Base-by-base conservation (phyloP, 2,329 filamentous ascomycete species). In the Leptographium wingfieldii region DNA sequence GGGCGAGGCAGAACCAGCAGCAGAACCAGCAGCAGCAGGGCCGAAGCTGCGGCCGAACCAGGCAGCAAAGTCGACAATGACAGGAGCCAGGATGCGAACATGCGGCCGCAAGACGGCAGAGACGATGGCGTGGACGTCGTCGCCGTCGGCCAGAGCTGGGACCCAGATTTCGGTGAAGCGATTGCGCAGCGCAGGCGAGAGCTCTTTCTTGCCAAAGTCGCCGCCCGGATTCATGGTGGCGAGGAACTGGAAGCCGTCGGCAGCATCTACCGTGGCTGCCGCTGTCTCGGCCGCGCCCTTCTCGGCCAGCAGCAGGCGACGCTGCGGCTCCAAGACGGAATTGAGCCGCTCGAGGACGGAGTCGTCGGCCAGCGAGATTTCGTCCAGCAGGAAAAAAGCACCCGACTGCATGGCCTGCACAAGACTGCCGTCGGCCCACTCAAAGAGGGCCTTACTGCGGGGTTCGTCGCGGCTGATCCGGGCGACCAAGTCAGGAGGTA, bases 111-210 rank as follows among this genome's bases (percentile, higher is more conserved):
- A 77, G 70, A 95, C 96, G 14, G 85, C 83, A 57, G 80, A 76
- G 19, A 97, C 84, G 65, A 99, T 99, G 52, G 95, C 87, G 25
- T 91, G 74, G 40, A 97, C 86, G 69, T 99, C 95, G 38, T 46
- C 38, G 35, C 91, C 81, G 62, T 92, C 88, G 1, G 90, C 91
- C 61, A 97, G 76, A 1, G 92, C 82, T 1, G 94, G 91, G 0
- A 97, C 94, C 94, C 94, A 99, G 10, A 99, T 96, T 72, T 99
- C 94, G 0, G 94, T 99, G 70, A 99, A 96, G 62, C 94, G 88
- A 70, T 99, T 99, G 54, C 94, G 83, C 62, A 99, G 76, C 16
- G 94, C 95, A 3, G 94, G 94, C 1, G 94, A 99, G 14, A 99
- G 80, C 71, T 99, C 94, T 66, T 92, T 90, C 75, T 99, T 99